Evolutionary conservation across 2,329 filamentous ascomycete genomes (phyloP).

Genomic region (Tolypocladium sp.): DNA sequence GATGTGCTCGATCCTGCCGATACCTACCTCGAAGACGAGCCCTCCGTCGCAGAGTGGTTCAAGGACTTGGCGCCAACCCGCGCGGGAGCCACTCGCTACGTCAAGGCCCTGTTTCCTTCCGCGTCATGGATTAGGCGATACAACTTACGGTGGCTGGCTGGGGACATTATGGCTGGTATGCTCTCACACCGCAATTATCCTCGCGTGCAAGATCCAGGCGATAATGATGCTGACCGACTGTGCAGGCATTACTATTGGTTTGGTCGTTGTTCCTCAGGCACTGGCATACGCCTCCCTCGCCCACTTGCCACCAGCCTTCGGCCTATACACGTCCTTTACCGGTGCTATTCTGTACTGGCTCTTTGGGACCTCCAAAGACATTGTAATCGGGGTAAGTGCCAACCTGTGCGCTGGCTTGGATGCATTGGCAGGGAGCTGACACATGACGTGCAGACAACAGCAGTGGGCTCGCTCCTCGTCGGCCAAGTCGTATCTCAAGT

Average conservation of each 20-base stretch:
- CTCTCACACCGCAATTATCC: neutral
- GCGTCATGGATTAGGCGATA: conserved; percentile 61
- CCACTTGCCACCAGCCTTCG: conserved; percentile 57
- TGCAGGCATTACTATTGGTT: conserved; percentile 37
- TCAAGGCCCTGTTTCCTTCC: conserved; percentile 52
- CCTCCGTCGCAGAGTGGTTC: conserved; percentile 55
- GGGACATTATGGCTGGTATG: conserved; percentile 63
- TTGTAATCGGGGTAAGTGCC: conserved; percentile 57
- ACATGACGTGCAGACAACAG: conserved; percentile 38
- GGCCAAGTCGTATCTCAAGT: conserved; percentile 35
- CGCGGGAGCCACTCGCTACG: conserved; percentile 38
- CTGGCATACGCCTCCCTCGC: conserved; percentile 74
- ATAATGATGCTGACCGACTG: neutral
- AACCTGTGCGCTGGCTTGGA: neutral
- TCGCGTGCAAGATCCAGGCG: neutral
- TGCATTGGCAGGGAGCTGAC: neutral
- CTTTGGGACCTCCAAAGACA: conserved; percentile 78
- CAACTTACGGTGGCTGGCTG: conserved; percentile 62
- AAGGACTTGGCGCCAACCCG: conserved; percentile 41
- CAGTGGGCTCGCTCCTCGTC: conserved; percentile 40
- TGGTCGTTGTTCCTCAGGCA: conserved; percentile 69
- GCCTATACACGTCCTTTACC: conserved; percentile 75
- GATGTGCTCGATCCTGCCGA: conserved; percentile 15
- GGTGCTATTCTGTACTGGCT: conserved; percentile 75
- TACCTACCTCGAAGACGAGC: conserved; percentile 54